Conservation (phyloP, 148 eudicot genomes). For the Dianthus caryophyllus region DNA sequence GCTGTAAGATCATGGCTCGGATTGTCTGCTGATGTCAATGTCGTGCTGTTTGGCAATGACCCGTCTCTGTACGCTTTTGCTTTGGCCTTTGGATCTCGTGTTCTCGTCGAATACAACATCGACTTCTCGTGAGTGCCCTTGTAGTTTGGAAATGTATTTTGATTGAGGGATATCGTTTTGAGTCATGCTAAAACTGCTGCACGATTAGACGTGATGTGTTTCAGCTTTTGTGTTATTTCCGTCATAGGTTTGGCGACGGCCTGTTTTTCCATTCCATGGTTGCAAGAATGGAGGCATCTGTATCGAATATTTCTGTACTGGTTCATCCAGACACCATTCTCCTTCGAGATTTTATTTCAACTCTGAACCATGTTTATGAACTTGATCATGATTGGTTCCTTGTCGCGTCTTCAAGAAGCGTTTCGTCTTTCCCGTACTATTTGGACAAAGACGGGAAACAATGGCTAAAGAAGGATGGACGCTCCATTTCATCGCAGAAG, state of each 20-base stretch:
- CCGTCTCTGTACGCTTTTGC: constrained; percentile 57
- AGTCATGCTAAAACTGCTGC: neutral
- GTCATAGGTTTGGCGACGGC: constrained; percentile 56
- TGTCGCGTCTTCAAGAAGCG: constrained; percentile 46
- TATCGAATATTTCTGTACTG: constrained; percentile 63
- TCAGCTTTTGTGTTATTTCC: constrained; percentile 1
- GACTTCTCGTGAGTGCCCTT: constrained; percentile 70
- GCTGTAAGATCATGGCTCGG: constrained; percentile 92
- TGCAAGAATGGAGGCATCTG: constrained; percentile 69
- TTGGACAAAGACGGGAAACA: constrained; percentile 52
- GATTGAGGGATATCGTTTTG: neutral
- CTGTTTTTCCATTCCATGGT: constrained; percentile 96
- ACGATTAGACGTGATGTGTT: constrained; percentile 11
- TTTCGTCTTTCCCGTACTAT: constrained; percentile 50
- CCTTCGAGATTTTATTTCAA: constrained; percentile 58
- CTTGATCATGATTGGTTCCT: constrained; percentile 95
- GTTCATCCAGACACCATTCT: constrained; percentile 77
- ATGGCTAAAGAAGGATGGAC: constrained; percentile 55
- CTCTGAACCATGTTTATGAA: constrained; percentile 52
- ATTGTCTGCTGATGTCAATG: constrained; percentile 51
- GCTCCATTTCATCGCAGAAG: constrained; percentile 37
- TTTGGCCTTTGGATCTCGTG: constrained; percentile 54
- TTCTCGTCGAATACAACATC: constrained; percentile 60
- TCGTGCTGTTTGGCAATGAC: constrained; percentile 72
- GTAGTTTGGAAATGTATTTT: neutral